Evolutionary conservation across 257 asterid species (phyloP).

Genomic region (Lycium ferocissimum): DNA sequence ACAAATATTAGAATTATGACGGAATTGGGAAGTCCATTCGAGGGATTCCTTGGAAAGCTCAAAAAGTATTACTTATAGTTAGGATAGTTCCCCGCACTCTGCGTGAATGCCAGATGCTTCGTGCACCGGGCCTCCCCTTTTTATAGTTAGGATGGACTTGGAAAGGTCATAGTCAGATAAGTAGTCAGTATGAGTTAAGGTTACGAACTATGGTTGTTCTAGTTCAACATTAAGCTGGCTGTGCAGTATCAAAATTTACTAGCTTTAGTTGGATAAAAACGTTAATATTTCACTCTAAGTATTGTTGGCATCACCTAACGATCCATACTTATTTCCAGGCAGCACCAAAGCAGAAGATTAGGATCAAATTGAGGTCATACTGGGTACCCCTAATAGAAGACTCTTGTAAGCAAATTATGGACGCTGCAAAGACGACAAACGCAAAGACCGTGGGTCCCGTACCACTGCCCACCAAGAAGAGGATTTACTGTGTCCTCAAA

Average conservation of each 20-base stretch:
- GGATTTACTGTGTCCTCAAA: constrained; percentile 86
- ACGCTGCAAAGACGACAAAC: constrained; percentile 83
- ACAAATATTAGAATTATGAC: not conserved
- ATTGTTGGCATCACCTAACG: not conserved
- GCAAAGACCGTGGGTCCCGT: constrained; percentile 98
- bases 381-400: constrained; percentile 97
- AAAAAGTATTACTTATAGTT: not conserved
- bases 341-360: constrained; percentile 91
- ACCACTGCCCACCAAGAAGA: constrained; percentile 88
- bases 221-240: not conserved
- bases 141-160: not conserved
- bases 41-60: not conserved
- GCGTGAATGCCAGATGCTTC: too few relatives aligned
- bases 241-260: not conserved
- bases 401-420: constrained; percentile 96
- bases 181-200: not conserved
- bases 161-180: not conserved
- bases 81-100: too few relatives aligned
- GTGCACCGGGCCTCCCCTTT: too few relatives aligned
- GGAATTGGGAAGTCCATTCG: not conserved
- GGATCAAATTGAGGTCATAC: constrained; percentile 89
- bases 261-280: not conserved
- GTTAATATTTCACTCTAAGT: not conserved
- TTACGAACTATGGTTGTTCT: not conserved
- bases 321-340: constrained; percentile 47